Conservation (phyloP, 1,139 yeast species). For the Kodamaea suecica region DNA sequence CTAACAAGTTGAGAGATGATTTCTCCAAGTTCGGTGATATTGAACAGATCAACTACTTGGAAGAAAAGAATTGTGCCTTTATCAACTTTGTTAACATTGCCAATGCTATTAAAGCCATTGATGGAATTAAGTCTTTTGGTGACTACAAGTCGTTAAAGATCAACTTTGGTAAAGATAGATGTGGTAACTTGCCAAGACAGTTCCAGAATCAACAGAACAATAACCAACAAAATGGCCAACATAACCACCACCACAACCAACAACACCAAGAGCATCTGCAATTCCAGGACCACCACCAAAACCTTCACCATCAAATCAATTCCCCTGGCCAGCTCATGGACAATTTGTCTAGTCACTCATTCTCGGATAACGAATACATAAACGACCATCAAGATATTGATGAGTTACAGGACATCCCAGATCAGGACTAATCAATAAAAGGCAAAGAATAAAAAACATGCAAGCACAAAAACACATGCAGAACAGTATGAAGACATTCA, state of each 20-base stretch:
- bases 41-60: constrained; percentile 76
- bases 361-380: constrained; percentile 28
- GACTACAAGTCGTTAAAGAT: constrained; percentile 46
- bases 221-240: constrained; percentile 2
- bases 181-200: constrained; percentile 77
- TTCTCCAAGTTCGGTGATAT: constrained; percentile 74
- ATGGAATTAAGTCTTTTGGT: constrained; percentile 48
- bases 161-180: constrained; percentile 86
- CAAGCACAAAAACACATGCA: too few species aligned
- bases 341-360: constrained; percentile 21
- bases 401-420: constrained; percentile 3
- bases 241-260: background rate
- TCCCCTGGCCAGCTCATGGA: constrained; percentile 9
- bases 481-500: too few species aligned
- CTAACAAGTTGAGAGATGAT: constrained; percentile 60
- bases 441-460: background rate
- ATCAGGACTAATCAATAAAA: too few species aligned
- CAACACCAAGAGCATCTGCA: background rate
- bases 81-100: constrained; percentile 76
- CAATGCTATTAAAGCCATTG: constrained; percentile 81
- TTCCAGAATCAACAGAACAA: constrained; percentile 32
- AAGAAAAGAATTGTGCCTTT: constrained; percentile 77
- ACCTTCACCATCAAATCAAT: background rate
- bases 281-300: background rate
- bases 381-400: constrained; percentile 18